Percentiles rank a stretch among this genome's conserved stretches.
Evolutionary conservation across 257 asterid genomes (phyloP).

Genomic region (Schizonepeta tenuifolia): DNA sequence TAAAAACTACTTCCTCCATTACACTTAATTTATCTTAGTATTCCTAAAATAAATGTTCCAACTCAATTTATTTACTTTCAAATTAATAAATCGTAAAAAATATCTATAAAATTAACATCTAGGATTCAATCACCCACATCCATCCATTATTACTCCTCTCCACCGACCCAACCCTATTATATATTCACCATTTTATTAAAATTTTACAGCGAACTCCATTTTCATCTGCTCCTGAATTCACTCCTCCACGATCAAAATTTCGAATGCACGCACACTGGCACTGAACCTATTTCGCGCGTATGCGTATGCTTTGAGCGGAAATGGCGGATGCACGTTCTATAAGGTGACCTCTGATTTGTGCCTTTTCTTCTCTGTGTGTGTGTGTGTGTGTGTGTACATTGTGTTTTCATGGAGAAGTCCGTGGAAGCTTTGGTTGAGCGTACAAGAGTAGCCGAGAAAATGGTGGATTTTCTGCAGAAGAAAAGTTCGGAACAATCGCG

Average conservation of each 20-base stretch:
- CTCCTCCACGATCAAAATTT: neutral
- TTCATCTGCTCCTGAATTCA: neutral
- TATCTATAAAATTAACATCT: no score
- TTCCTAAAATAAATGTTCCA: no score
- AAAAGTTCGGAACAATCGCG: slow-evolving; percentile 11
- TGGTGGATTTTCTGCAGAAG: slow-evolving; percentile 18
- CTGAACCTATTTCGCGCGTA: neutral
- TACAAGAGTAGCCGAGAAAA: slow-evolving; percentile 26
- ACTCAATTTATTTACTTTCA: no score
- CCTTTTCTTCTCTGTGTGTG: neutral
- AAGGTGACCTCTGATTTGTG: neutral
- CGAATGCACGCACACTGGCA: neutral
- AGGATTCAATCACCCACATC: no score
- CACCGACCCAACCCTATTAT: no score
- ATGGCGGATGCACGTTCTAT: slow-evolving; percentile 1
- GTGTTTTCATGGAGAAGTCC: slow-evolving; percentile 24
- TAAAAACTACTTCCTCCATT: no score
- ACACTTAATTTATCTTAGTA: no score
- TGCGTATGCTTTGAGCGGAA: neutral
- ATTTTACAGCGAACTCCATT: neutral
- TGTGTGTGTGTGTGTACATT: neutral
- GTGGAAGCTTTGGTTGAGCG: slow-evolving; percentile 24
- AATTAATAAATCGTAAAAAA: no score
- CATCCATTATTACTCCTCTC: no score
- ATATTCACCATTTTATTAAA: no score